phyloP scores from a whole-genome alignment of 139 green algal species.

The Prasinococcaceae sp. region DNA sequence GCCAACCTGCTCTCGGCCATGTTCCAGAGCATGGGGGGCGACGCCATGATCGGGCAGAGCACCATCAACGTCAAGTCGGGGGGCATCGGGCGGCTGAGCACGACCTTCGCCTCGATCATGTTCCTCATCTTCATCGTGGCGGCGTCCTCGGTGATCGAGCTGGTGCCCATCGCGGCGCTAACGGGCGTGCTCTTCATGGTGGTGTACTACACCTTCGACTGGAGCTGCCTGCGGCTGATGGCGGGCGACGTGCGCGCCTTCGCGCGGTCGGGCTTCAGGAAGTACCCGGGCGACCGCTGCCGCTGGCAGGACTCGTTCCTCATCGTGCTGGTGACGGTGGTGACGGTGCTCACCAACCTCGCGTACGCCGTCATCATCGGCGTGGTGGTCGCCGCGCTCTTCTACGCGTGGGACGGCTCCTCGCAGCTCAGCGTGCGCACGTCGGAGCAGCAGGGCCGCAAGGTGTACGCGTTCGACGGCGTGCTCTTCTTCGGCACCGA shows the following conservation, averaged over 20 bases:
- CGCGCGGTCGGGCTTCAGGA: too few relatives aligned
- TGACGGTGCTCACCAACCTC: slow-evolving; percentile 8
- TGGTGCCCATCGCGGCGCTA: slow-evolving; percentile 6
- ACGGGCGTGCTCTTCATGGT: slow-evolving; percentile 19
- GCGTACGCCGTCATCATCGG: slow-evolving; percentile 1
- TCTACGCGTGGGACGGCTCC: slow-evolving; percentile 8
- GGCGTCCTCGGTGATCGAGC: slow-evolving; percentile 8
- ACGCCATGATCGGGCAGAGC: slow-evolving; percentile 21
- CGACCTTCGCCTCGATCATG: slow-evolving; percentile 8
- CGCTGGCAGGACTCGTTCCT: slow-evolving; percentile 4
- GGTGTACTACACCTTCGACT: slow-evolving; percentile 17
- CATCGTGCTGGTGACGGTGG: slow-evolving; percentile 6
- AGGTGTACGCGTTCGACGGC: neutral
- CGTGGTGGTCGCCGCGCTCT: slow-evolving; percentile 2
- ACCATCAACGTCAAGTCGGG: slow-evolving; percentile 18
- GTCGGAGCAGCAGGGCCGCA: neutral
- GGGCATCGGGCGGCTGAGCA: slow-evolving; percentile 9
- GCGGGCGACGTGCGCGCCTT: neutral
- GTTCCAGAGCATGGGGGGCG: slow-evolving; percentile 15
- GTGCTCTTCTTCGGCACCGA: slow-evolving; percentile 7
- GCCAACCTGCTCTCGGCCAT: slow-evolving; percentile 9
- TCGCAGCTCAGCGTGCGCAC: neutral
- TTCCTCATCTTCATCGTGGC: slow-evolving; percentile 14
- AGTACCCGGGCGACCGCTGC: too few relatives aligned
- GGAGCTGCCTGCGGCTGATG: slow-evolving; percentile 14